Base-by-base conservation (phyloP, 1,284 basidiomycete species). In the Leccinum laetum region DNA sequence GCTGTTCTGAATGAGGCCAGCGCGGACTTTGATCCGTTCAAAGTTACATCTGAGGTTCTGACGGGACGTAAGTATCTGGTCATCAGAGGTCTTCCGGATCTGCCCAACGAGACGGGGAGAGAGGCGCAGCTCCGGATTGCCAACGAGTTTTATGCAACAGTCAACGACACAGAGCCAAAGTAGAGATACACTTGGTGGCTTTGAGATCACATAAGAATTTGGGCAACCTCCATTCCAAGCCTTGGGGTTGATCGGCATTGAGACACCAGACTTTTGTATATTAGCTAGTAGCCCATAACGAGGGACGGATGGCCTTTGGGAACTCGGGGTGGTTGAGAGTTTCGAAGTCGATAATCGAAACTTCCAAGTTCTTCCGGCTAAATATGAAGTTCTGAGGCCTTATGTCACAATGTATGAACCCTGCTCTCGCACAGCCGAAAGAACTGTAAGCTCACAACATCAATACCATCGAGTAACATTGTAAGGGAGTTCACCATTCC, bases 61-160 rank as follows among this genome's bases (percentile, higher is more conserved):
- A 89, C 86, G 3, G 94, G 94, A 2, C 85, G 95, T 70, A 97
- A 96, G 77, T 95, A 96, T 76, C 82, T 96, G 60, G 89, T 96
- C 46, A 83, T 98, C 60, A 81, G 91, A 21, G 86, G 83, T 2
- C 87, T 94, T 60, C 84, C 83, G 0, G 87, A 86, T 66, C 82
- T 86, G 3, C 74, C 79, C 72, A 78, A 74, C 11, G 92, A 96
- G 79, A 89, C 83, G 16, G 86, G 86, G 0, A 71, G 79, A 52
- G 86, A 93, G 44, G 89, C 89, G 0, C 96, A 98, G 76, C 88
- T 89, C 71, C 82, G 91, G 57, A 87, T 96, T 52, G 88, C 95
- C 49, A 83, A 83, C 69, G 94, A 96, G 72, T 96, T 96, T 75
- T 98, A 96, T 74, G 83, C 84, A 8, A 89, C 87, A 1, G 89